Percentiles rank a stretch among this genome's conserved stretches.
These are phyloP conservation scores for Inga oerstediana DNA, from an alignment of 306 rosid genomes.

Conservation along the genomic window DNA sequence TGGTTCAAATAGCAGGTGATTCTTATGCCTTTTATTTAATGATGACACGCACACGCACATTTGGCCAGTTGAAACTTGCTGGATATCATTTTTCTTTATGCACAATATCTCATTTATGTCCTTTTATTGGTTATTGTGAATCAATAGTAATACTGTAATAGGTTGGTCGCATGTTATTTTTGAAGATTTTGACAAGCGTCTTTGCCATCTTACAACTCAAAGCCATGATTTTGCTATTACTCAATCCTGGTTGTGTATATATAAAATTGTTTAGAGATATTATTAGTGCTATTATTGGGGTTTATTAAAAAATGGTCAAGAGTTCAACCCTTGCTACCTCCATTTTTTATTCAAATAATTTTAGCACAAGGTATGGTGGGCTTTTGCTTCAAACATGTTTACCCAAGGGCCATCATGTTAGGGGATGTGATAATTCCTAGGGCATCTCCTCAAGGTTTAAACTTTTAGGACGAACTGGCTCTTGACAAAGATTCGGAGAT, in stretches of 20 bases:
- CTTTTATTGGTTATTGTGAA: too few relatives aligned
- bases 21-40: too few relatives aligned
- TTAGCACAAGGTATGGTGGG: background rate
- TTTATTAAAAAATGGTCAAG: background rate
- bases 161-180: too few relatives aligned
- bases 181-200: too few relatives aligned
- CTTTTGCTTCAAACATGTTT: background rate
- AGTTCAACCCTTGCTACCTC: background rate
- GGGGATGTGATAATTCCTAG: background rate
- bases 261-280: background rate
- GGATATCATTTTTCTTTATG: too few relatives aligned
- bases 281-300: background rate
- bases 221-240: background rate
- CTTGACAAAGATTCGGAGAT: background rate
- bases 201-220: background rate
- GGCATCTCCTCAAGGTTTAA: background rate
- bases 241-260: background rate
- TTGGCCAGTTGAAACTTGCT: too few relatives aligned
- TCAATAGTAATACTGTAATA: too few relatives aligned
- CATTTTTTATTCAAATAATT: background rate
- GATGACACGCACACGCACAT: too few relatives aligned
- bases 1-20: too few relatives aligned
- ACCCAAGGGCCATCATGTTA: background rate
- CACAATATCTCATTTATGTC: too few relatives aligned
- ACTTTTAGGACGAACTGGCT: background rate